Percentiles rank a stretch among this genome's conserved stretches.
phyloP scores from a whole-genome alignment of 2,329 filamentous ascomycete genomes.

The Nemania sp. region DNA sequence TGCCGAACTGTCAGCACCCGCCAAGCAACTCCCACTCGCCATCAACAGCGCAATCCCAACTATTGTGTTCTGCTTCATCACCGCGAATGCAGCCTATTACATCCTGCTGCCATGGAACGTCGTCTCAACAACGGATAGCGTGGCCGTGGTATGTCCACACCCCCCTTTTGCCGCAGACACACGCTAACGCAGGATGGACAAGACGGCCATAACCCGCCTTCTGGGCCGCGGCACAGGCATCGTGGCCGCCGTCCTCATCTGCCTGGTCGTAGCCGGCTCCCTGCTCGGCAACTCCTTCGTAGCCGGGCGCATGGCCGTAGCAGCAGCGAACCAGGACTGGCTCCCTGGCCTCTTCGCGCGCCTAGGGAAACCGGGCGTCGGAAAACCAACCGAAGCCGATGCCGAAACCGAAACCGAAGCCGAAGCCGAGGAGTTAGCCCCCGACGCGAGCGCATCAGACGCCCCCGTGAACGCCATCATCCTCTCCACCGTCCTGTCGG shows the following conservation, averaged over 20 bases:
- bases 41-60: conserved; percentile 65
- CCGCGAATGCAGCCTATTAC: conserved; percentile 66
- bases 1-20: conserved; percentile 56
- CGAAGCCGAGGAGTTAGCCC: neutral
- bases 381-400: conserved; percentile 4
- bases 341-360: conserved; percentile 51
- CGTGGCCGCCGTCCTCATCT: conserved; percentile 59
- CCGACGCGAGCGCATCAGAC: conserved; percentile 44
- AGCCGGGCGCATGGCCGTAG: conserved; percentile 63
- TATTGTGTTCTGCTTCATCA: conserved; percentile 62
- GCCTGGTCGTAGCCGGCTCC: conserved; percentile 64
- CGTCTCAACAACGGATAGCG: conserved; percentile 62
- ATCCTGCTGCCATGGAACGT: conserved; percentile 64
- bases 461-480: conserved; percentile 60
- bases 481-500: conserved; percentile 53
- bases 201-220: conserved; percentile 61
- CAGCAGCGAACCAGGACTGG: conserved; percentile 59
- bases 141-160: conserved; percentile 59
- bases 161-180: neutral
- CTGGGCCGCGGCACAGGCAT: conserved; percentile 59
- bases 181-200: conserved; percentile 14
- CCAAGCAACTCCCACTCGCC: conserved; percentile 60
- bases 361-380: conserved; percentile 50
- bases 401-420: conserved; percentile 9
- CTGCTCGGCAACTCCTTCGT: conserved; percentile 67